Percentiles rank a stretch among this genome's conserved stretches.
Conservation (phyloP, 2,329 filamentous ascomycete species). For the Aspergillus niger region DNA sequence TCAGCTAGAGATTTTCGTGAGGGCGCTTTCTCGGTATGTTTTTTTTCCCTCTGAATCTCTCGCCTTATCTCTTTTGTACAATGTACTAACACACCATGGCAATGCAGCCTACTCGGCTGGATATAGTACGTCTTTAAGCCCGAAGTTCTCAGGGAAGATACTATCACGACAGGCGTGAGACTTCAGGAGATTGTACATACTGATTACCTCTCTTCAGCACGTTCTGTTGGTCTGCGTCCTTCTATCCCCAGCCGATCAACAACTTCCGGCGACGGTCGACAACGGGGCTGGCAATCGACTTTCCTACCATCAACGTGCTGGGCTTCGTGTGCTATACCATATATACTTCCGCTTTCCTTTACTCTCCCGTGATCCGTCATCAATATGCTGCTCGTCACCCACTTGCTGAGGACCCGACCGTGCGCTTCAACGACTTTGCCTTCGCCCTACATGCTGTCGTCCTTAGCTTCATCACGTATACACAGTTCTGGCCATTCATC, state of each 20-base stretch:
- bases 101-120: conserved; percentile 69
- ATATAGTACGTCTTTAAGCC: conserved; percentile 56
- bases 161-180: not conserved
- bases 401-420: conserved; percentile 73
- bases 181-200: not conserved
- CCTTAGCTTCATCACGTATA: conserved; percentile 71
- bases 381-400: conserved; percentile 85
- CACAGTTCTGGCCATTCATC: conserved; percentile 69
- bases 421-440: conserved; percentile 84
- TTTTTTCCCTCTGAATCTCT: conserved; percentile 1
- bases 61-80: not conserved
- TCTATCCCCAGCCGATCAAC: conserved; percentile 85
- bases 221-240: conserved; percentile 79
- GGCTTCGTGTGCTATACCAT: conserved; percentile 69
- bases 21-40: conserved; percentile 46
- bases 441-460: conserved; percentile 82
- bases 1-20: conserved; percentile 40
- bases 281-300: conserved; percentile 82
- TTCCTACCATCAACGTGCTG: conserved; percentile 70
- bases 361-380: conserved; percentile 71
- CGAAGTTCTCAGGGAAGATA: not conserved
- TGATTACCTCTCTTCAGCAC: conserved; percentile 44
- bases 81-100: conserved; percentile 35
- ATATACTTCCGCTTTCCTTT: conserved; percentile 75
- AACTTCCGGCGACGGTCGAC: conserved; percentile 79